A percentile compares a stretch with the other conserved stretches of the same genome.
phyloP scores from a whole-genome alignment of 345 rosid species.

The Mercurialis annua region DNA sequence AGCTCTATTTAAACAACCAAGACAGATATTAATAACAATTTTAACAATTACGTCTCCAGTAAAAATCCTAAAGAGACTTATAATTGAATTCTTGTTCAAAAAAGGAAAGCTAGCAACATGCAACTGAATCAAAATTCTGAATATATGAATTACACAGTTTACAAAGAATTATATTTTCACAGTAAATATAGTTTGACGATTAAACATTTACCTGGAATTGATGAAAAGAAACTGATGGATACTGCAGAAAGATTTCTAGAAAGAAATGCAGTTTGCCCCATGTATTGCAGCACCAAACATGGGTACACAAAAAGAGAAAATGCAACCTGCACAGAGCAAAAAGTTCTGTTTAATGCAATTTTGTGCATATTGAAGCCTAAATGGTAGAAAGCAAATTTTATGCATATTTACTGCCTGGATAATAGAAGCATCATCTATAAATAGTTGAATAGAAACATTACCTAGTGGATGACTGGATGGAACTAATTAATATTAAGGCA shows the following conservation, averaged over 20 bases:
- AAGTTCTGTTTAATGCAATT: not conserved
- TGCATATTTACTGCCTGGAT: not conserved
- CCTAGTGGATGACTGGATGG: not conserved
- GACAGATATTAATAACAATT: not conserved
- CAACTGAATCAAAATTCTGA: constrained; percentile 5
- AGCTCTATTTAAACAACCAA: constrained; percentile 10
- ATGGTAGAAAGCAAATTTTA: not conserved
- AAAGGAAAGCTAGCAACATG: not conserved
- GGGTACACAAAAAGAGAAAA: constrained; percentile 76
- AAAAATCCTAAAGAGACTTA: constrained; percentile 12
- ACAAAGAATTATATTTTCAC: not conserved
- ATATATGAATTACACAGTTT: not conserved
- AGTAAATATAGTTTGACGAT: not conserved
- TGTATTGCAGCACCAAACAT: constrained; percentile 92
- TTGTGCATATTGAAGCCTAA: not conserved
- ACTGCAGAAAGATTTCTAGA: constrained; percentile 65
- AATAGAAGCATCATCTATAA: not conserved
- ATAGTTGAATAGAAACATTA: not conserved
- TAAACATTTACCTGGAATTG: constrained; percentile 72
- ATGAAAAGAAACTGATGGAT: constrained; percentile 66
- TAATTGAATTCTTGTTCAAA: not conserved
- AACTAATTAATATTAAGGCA: not conserved
- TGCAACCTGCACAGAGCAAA: constrained; percentile 60
- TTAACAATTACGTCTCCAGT: not conserved
- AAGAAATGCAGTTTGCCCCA: constrained; percentile 97